Base-by-base conservation (phyloP, 1,284 basidiomycete genomes). In the Tylopilus orsonianus region DNA sequence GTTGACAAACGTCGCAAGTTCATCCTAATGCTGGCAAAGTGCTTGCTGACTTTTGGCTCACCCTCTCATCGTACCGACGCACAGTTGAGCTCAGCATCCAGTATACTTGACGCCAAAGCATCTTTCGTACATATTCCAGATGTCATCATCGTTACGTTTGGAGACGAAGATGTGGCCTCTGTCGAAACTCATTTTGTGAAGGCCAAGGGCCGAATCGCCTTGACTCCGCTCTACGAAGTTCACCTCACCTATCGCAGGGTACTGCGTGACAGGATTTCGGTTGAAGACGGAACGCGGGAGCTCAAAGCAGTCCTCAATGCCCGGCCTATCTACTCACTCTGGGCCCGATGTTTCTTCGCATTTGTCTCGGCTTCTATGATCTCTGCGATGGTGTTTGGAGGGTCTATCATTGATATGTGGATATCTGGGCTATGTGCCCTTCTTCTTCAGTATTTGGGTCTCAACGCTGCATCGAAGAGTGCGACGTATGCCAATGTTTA, bases 401-500 rank as follows among this genome's bases (percentile, higher is more conserved):
- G 92, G 1, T 89, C 87, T 38, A 72, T 91, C 46, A 62, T 89
- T 41, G 92, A 94, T 58, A 89, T 90, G 76, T 81, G 86, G 72
- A 78, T 93, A 44, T 83, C 87, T 52, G 91, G 88, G 2, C 64
- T 74, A 3, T 85, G 85, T 53, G 88, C 88, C 5, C 79, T 78
- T 44, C 61, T 83, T 39, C 69, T 93, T 41, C 84, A 88, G 56
- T 90, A 85, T 62, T 73, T 93, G 37, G 88, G 90, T 24, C 70
- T 92, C 41, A 83, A 81, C 58, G 81, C 85, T 5, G 89, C 90
- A 7, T 78, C 82, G 49, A 90, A 87, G 66, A 90, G 85, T 58
- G 75, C 87, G 2, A 83, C 90, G 69, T 93, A 92, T 66, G 88
- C 88, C 6, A 93, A 91, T 59, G 87, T 94, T 48, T 93, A 92